phyloP scores from a whole-genome alignment of 2,329 filamentous ascomycete genomes.

The Chaetomium strumarium region DNA sequence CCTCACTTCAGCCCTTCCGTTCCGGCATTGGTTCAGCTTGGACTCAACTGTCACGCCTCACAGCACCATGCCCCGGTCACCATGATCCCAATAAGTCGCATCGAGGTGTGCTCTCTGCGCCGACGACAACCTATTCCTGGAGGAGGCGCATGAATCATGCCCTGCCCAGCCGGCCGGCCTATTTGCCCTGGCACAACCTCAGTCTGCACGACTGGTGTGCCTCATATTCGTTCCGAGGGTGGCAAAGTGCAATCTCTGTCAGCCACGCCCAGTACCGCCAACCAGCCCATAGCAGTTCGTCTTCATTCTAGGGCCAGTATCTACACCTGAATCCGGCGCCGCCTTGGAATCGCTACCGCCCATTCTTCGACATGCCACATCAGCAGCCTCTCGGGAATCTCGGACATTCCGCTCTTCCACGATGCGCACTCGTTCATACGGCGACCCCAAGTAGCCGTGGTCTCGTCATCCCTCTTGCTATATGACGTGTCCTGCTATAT shows the following conservation, averaged over 20 bases:
- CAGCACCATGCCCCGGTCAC: background rate
- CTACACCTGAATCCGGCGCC: slow-evolving; percentile 3
- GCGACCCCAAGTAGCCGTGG: no score
- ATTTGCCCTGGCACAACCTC: background rate
- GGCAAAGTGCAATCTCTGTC: slow-evolving; percentile 13
- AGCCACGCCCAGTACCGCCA: slow-evolving; percentile 3
- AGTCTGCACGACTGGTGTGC: background rate
- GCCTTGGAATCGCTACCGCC: background rate
- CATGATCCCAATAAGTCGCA: background rate
- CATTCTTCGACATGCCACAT: background rate
- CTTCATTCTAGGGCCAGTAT: background rate
- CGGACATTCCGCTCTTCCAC: background rate
- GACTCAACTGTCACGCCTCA: background rate
- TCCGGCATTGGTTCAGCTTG: slow-evolving; percentile 1
- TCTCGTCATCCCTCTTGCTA: no score
- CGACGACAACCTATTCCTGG: background rate
- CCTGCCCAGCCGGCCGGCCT: background rate
- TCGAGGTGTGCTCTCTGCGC: background rate
- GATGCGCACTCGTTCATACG: background rate
- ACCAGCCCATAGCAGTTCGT: background rate
- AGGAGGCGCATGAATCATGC: slow-evolving; percentile 13
- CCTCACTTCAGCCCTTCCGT: background rate
- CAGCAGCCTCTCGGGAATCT: background rate
- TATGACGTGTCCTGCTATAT: slow-evolving; percentile 1
- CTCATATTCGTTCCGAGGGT: slow-evolving; percentile 4